A percentile compares a stretch with the other conserved stretches of the same genome.
phyloP scores from a whole-genome alignment of 2,329 filamentous ascomycete genomes.

The Fusarium drepaniforme region DNA sequence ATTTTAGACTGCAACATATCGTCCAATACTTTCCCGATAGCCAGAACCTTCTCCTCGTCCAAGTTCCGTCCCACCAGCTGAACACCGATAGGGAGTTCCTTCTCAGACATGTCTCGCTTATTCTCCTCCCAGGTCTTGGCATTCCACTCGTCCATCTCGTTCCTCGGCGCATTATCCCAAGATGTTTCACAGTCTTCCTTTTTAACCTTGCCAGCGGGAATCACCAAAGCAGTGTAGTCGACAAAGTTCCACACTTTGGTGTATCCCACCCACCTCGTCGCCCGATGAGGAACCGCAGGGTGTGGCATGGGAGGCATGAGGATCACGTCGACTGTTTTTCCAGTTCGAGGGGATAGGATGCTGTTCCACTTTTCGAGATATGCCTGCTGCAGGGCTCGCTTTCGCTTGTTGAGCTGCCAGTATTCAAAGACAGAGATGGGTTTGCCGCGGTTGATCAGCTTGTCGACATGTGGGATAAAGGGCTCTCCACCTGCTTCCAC shows the following conservation, averaged over 20 bases:
- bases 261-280: constrained; percentile 61
- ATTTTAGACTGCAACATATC: neutral
- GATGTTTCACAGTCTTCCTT: neutral
- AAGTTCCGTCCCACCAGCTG: constrained; percentile 23
- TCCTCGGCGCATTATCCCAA: constrained; percentile 11
- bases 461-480: constrained; percentile 68
- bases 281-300: constrained; percentile 60
- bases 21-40: constrained; percentile 21
- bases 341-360: constrained; percentile 55
- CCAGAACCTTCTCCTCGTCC: constrained; percentile 34
- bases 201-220: constrained; percentile 35
- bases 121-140: constrained; percentile 18
- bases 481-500: constrained; percentile 69
- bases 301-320: constrained; percentile 73
- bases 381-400: constrained; percentile 52
- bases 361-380: constrained; percentile 71
- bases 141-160: constrained; percentile 23
- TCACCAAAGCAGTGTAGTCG: constrained; percentile 44
- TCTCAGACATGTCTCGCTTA: neutral
- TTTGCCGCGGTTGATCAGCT: constrained; percentile 63
- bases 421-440: constrained; percentile 73
- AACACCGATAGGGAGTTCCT: constrained; percentile 18
- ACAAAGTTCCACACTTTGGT: constrained; percentile 48
- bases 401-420: constrained; percentile 74
- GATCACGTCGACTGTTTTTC: constrained; percentile 64